Conservation (phyloP, 805 yeast genomes). For the Saccharomycodes ludwigii region DNA sequence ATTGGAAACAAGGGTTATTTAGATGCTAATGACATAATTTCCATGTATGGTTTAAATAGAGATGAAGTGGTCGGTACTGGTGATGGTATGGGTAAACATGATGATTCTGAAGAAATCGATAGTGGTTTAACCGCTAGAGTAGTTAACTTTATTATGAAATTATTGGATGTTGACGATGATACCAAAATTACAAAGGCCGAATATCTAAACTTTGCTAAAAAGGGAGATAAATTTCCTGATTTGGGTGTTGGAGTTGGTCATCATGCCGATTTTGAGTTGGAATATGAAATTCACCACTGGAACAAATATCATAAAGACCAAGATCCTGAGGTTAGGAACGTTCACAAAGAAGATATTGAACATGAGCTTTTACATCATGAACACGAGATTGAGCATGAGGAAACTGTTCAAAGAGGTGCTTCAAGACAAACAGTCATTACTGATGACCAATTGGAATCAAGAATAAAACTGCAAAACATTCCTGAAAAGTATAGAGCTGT, state of each 20-base stretch:
- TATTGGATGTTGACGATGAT: slow-evolving; percentile 58
- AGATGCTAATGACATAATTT: slow-evolving; percentile 51
- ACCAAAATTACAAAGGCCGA: slow-evolving; percentile 55
- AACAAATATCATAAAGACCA: slow-evolving; percentile 57
- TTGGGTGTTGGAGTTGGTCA: slow-evolving; percentile 91
- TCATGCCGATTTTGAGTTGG: slow-evolving; percentile 86
- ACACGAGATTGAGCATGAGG: slow-evolving; percentile 63
- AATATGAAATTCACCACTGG: slow-evolving; percentile 95
- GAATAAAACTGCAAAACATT: slow-evolving; percentile 25
- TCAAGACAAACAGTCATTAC: slow-evolving; percentile 25
- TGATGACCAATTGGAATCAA: slow-evolving; percentile 28
- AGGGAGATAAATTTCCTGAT: slow-evolving; percentile 75
- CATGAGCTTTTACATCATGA: slow-evolving; percentile 77
- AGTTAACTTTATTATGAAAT: slow-evolving; percentile 36
- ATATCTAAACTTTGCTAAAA: slow-evolving; percentile 47
- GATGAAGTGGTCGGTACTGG: slow-evolving; percentile 75
- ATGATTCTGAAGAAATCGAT: slow-evolving; percentile 46
- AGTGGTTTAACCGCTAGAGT: slow-evolving; percentile 43
- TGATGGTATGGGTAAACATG: slow-evolving; percentile 77
- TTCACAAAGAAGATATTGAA: slow-evolving; percentile 82
- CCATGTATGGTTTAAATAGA: slow-evolving; percentile 69
- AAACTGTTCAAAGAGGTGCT: slow-evolving; percentile 23
- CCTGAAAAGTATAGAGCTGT: slow-evolving; percentile 27
- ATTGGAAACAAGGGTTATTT: slow-evolving; percentile 43
- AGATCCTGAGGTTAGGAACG: slow-evolving; percentile 72